Evolutionary conservation across 2,329 filamentous ascomycete genomes (phyloP).

Genomic region (Pseudogymnoascus sp.): DNA sequence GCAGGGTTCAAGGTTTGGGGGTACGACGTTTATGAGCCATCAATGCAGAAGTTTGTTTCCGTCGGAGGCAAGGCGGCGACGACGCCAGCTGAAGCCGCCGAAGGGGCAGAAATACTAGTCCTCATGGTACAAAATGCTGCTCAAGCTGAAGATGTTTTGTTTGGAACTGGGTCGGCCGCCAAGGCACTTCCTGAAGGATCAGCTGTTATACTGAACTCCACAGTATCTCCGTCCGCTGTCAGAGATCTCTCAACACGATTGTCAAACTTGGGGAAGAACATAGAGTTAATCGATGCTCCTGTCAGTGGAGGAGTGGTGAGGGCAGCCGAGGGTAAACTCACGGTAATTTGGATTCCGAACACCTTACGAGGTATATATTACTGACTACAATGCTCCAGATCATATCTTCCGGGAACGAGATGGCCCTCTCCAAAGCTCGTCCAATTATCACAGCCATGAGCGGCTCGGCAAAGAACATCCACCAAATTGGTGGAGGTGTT

Average conservation of each 20-base stretch:
- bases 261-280: conserved; percentile 46
- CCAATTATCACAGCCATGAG: conserved; percentile 29
- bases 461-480: conserved; percentile 35
- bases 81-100: conserved; percentile 46
- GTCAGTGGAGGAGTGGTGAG: conserved; percentile 61
- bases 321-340: conserved; percentile 31
- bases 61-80: conserved; percentile 53
- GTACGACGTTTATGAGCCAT: conserved; percentile 59
- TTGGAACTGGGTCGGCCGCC: conserved; percentile 47
- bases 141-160: conserved; percentile 51
- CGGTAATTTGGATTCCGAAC: conserved; percentile 19
- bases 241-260: conserved; percentile 53
- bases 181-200: conserved; percentile 44
- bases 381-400: conserved; percentile 19
- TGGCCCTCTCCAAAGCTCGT: conserved; percentile 20
- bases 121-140: conserved; percentile 54
- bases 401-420: conserved; percentile 27
- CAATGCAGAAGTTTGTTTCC: conserved; percentile 53
- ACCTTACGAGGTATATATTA: background rate
- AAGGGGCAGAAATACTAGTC: conserved; percentile 50
- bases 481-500: conserved; percentile 43
- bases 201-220: conserved; percentile 58
- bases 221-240: conserved; percentile 58
- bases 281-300: conserved; percentile 59
- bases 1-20: conserved; percentile 58